Conservation (phyloP, 2,329 filamentous ascomycete species). For the Aspergillus pseudoglaucus region DNA sequence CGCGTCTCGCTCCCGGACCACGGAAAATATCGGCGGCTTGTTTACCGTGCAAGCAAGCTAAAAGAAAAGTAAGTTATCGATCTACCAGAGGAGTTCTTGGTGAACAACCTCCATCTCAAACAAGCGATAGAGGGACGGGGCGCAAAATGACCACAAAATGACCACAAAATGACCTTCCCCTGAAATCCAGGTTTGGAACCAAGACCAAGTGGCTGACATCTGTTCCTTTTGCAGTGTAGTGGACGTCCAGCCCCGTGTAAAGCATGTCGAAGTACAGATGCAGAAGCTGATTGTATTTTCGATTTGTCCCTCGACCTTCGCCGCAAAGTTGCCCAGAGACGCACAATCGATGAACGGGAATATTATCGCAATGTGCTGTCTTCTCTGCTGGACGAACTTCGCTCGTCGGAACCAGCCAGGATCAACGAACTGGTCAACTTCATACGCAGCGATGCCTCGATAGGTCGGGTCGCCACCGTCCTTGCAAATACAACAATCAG, state of each 20-base stretch:
- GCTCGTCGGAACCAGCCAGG: conserved; percentile 16
- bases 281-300: conserved; percentile 27
- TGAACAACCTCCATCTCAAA: not conserved
- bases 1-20: conserved; percentile 20
- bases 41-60: conserved; percentile 29
- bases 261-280: conserved; percentile 24
- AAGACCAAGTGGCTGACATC: conserved; percentile 2
- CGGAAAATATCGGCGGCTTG: conserved; percentile 34
- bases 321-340: conserved; percentile 31
- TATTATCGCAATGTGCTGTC: conserved; percentile 27
- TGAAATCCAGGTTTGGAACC: not conserved
- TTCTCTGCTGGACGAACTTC: conserved; percentile 24
- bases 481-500: conserved; percentile 14
- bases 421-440: conserved; percentile 20
- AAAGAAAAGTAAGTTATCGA: conserved; percentile 26
- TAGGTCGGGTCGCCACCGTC: conserved; percentile 20
- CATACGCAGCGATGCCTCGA: conserved; percentile 21
- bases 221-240: conserved; percentile 23
- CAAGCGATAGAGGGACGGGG: not conserved
- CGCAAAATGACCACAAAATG: not conserved
- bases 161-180: not conserved
- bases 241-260: conserved; percentile 30
- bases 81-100: not conserved
- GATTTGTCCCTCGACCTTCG: conserved; percentile 30
- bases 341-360: conserved; percentile 28